Evolutionary conservation across 352 stramenopile species (phyloP).

Genomic region (Phytophthora agathidicida): DNA sequence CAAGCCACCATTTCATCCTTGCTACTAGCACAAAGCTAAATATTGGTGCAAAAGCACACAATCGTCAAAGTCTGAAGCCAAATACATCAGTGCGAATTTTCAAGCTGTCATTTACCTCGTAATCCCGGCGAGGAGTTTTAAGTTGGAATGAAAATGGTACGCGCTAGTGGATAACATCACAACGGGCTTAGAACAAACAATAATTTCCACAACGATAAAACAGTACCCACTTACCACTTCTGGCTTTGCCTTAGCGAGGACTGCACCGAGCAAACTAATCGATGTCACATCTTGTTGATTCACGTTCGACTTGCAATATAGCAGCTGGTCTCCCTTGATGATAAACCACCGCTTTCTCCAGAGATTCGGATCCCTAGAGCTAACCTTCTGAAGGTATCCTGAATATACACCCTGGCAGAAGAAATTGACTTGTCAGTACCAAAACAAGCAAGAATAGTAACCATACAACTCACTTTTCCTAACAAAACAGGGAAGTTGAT

Average conservation of each 20-base stretch:
- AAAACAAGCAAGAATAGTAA: background rate
- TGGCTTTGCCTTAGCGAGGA: conserved; percentile 73
- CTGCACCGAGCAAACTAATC: conserved; percentile 78
- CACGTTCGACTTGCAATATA: conserved; percentile 86
- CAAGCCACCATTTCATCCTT: conserved; percentile 85
- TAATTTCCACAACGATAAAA: background rate
- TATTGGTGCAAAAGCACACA: background rate
- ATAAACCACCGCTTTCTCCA: conserved; percentile 90
- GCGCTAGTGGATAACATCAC: conserved; percentile 33
- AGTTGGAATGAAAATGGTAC: conserved; percentile 82
- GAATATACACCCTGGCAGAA: conserved; percentile 65
- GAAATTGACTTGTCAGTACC: background rate
- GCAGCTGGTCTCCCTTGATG: conserved; percentile 83
- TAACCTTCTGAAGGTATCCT: conserved; percentile 84
- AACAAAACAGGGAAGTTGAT: conserved; percentile 75
- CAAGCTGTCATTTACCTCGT: conserved; percentile 47
- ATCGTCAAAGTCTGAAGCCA: background rate
- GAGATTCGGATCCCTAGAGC: conserved; percentile 75
- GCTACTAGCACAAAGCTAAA: conserved; percentile 71
- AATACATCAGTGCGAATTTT: background rate
- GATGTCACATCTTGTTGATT: conserved; percentile 85
- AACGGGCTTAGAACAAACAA: conserved; percentile 2
- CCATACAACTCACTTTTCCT: conserved; percentile 51
- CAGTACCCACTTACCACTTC: conserved; percentile 60
- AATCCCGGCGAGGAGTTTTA: conserved; percentile 71